Percentiles rank a stretch among this genome's conserved stretches.
phyloP scores from a whole-genome alignment of 352 stramenopile species.

The Phytophthora sojae region DNA sequence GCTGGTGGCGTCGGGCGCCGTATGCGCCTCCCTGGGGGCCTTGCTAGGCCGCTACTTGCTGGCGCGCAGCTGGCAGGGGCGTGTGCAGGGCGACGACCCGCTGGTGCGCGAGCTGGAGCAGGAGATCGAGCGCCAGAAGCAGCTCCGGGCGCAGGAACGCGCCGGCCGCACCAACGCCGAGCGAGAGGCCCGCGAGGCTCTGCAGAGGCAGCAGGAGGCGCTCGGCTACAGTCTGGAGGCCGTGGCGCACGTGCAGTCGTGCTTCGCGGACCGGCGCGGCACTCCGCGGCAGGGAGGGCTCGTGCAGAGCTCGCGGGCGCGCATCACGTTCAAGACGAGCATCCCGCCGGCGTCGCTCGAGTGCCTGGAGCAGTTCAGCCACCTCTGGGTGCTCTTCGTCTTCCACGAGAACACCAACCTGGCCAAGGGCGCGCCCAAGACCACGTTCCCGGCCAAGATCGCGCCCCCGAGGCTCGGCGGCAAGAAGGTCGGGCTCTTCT shows the following conservation, averaged over 20 bases:
- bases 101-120: slow-evolving; percentile 57
- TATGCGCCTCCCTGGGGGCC: slow-evolving; percentile 34
- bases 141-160: slow-evolving; percentile 77
- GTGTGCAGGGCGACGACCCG: slow-evolving; percentile 34
- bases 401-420: slow-evolving; percentile 94
- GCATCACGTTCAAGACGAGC: slow-evolving; percentile 79
- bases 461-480: slow-evolving; percentile 74
- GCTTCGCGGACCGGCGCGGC: slow-evolving; percentile 87
- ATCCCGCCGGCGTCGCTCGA: slow-evolving; percentile 81
- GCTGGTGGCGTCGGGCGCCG: slow-evolving; percentile 30
- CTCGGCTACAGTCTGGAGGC: slow-evolving; percentile 76
- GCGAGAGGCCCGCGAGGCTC: slow-evolving; percentile 63
- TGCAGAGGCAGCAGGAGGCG: slow-evolving; percentile 70
- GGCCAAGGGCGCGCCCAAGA: slow-evolving; percentile 56
- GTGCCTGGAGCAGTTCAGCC: slow-evolving; percentile 87
- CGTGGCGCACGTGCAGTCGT: slow-evolving; percentile 82
- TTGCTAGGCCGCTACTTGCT: slow-evolving; percentile 35
- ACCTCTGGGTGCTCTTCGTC: slow-evolving; percentile 92
- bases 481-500: slow-evolving; percentile 94
- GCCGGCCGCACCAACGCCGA: slow-evolving; percentile 78
- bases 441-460: slow-evolving; percentile 85
- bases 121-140: slow-evolving; percentile 76
- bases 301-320: slow-evolving; percentile 66
- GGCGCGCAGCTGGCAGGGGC: slow-evolving; percentile 1
- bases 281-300: slow-evolving; percentile 85